Base-by-base conservation (phyloP, 768 basidiomycete genomes). In the Boletus subcaerulescens region DNA sequence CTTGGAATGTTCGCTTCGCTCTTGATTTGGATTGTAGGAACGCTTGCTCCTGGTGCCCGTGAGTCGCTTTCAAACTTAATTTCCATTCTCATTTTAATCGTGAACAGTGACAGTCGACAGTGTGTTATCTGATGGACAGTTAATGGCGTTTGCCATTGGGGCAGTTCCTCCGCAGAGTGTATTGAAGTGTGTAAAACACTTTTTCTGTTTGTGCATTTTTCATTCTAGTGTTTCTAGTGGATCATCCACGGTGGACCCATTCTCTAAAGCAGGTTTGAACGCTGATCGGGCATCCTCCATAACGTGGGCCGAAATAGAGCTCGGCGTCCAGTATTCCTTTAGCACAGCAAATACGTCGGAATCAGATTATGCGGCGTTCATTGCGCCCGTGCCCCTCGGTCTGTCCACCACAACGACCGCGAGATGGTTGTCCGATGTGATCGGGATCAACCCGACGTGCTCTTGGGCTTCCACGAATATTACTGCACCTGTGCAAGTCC, bases 391-490 rank as follows among this genome's bases (percentile, higher is more conserved):
- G 4, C 68, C 68, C 18, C 29, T 59, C 26, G 31, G 62, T 35
- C 42, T 69, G 2, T 13, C 61, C 12, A 56, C 52, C 5, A 40
- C 62, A 1, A 65, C 57, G 14, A 57, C 20, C 7, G 62, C 69
- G 20, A 64, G 67, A 49, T 69, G 66, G 69, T 32, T 71, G 31
- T 57, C 60, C 18, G 68, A 69, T 45, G 67, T 71, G 15, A 56
- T 63, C 4, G 62, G 62, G 45, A 33, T 70, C 29, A 66, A 68
- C 24, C 68, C 68, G 1, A 45, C 47, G 4, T 69, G 68, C 45
- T 62, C 58, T n/a, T 69, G 66, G 66, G 53, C 67, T 26, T 51
- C 57, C 13, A 71, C 69, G 7, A 68, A 70, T 44, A 38, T 69
- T 15, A 62, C 62, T 4, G 1, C 55, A 6, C 40, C 60, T 5